Evolutionary conservation across 495 filamentous ascomycete species (phyloP), one percentile per base, ranked within the genome.

Genomic region (Glarea lozoyensis): DNA sequence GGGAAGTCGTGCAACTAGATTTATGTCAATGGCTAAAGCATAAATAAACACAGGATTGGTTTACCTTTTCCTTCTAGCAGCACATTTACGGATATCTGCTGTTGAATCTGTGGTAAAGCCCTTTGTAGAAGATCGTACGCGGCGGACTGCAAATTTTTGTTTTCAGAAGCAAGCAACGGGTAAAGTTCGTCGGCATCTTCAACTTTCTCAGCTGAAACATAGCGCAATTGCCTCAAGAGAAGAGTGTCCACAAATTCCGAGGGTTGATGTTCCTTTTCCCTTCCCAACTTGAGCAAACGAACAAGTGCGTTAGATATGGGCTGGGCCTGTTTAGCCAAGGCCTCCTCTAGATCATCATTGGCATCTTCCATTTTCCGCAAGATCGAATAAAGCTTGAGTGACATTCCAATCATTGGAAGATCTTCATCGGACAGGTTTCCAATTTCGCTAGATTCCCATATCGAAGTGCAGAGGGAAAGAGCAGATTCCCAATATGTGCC

Each of bases 291-390:
- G 1, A 88, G 66, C 3, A 87, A 60, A n/a, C 66, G 67, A 10
- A 88, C 63, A 10, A 96, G 55, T 5, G 67, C 72, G 31, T 64
- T 60, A 17, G 74, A 73, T 2, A 79, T 64, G 0, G 55, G 53
- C 10, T 59, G 48, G 13, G 68, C 63, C 11, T 63, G 67, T 18
- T 76, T 69, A 18, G 65, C 64, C 65, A 87, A 78, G 3, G 75
- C 75, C 49, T 98, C 89, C 7, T 77, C 61, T 2, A 94, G 72
- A 57, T 97, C 90, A 55, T 96, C 89, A 54, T 96, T 96, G 15
- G 78, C 63, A 4, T 86, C 81, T 20, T 67, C 21, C 7, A 50
- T 13, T 10, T 41, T 46, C 18, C 29, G 33, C 10, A 54, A 29
- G 1, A 47, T 45, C 2, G 36, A 42, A 42, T 84, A 78, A 0